phyloP scores from a whole-genome alignment of 192 early-diverging fungal genomes.

The Obelidium mucronatum region DNA sequence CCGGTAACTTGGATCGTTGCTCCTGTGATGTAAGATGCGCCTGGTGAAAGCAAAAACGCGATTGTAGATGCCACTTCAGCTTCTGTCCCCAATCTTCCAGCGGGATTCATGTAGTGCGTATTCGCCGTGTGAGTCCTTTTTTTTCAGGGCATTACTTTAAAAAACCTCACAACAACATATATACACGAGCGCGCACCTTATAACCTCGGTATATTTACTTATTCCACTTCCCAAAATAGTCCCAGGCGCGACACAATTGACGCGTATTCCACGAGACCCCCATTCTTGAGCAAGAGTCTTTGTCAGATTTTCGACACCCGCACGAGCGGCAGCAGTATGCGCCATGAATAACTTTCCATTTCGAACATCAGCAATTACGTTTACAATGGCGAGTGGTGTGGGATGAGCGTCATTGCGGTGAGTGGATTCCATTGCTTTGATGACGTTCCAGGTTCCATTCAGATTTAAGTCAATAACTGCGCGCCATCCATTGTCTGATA shows the following conservation, averaged over 20 bases:
- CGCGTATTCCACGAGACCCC: conserved; percentile 54
- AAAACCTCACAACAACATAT: background rate
- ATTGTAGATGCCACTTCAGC: conserved; percentile 59
- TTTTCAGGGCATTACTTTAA: background rate
- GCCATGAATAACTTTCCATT: conserved; percentile 36
- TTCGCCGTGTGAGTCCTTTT: conserved; percentile 14
- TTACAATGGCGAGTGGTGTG: conserved; percentile 51
- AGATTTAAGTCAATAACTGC: conserved; percentile 59
- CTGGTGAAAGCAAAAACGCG: conserved; percentile 58
- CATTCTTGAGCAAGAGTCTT: conserved; percentile 60
- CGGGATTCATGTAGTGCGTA: conserved; percentile 42
- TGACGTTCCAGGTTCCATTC: conserved; percentile 60
- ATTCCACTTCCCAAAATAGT: conserved; percentile 60
- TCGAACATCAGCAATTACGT: conserved; percentile 53
- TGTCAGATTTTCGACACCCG: conserved; percentile 61
- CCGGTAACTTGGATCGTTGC: conserved; percentile 35
- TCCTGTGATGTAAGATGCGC: conserved; percentile 55
- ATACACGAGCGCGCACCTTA: conserved; percentile 42
- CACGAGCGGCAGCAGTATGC: conserved; percentile 58
- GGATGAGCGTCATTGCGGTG: no score
- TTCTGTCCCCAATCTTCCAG: conserved; percentile 59
- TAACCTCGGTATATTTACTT: conserved; percentile 54
- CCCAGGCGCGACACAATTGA: conserved; percentile 64
- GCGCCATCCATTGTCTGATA: conserved; percentile 43
- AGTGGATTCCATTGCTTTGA: conserved; percentile 52